These are phyloP conservation scores for Galium porrigens DNA, from an alignment of 305 asterid genomes.

Conservation along the genomic window DNA sequence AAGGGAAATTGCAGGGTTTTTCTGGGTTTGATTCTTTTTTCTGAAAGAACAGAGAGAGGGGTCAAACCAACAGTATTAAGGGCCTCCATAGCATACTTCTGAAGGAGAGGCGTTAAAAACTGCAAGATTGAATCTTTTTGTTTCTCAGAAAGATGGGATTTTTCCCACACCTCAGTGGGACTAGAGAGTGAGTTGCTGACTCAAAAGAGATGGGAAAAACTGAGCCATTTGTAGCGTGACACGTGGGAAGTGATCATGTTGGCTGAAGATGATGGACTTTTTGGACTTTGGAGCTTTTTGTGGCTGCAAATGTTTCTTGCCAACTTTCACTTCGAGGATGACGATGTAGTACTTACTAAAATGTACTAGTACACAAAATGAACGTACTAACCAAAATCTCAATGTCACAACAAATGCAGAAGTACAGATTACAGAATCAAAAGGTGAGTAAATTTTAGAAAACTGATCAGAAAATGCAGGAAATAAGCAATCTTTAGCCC, in stretches of 20 bases:
- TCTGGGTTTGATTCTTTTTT: conserved; percentile 41
- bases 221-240: conserved; percentile 30
- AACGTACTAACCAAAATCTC: neutral
- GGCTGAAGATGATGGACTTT: conserved; percentile 16
- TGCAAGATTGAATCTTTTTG: conserved; percentile 16
- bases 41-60: conserved; percentile 60
- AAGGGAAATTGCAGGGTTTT: conserved; percentile 23
- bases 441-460: neutral
- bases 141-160: conserved; percentile 2
- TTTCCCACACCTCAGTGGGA: conserved; percentile 1
- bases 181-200: conserved; percentile 19
- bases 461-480: neutral
- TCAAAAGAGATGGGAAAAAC: conserved; percentile 22
- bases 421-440: neutral
- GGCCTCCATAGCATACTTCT: conserved; percentile 54
- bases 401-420: neutral
- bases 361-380: neutral
- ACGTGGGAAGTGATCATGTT: conserved; percentile 33
- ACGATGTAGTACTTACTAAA: neutral
- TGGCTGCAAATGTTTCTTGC: conserved; percentile 31
- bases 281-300: conserved; percentile 20
- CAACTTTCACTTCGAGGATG: conserved; percentile 13
- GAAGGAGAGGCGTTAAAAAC: conserved; percentile 18
- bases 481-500: neutral
- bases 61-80: conserved; percentile 58